Evolutionary conservation across 2,329 filamentous ascomycete species (phyloP), one percentile per base, ranked within the genome.

Genomic region (Thielaviopsis ethacetica): DNA sequence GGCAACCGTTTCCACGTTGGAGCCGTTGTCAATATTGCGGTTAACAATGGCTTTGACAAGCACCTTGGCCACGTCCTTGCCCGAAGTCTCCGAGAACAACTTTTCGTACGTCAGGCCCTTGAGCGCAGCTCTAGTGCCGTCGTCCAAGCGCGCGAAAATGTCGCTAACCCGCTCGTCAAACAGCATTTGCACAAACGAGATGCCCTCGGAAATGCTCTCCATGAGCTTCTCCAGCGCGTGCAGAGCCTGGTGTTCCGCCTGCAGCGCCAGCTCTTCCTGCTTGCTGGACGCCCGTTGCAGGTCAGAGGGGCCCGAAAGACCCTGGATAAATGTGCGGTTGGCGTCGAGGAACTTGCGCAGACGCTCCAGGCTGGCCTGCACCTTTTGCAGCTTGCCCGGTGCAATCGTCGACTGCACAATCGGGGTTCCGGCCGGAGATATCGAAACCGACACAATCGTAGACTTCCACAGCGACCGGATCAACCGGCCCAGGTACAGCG

Each of bases 11-110:
- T 98, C 94, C 21, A 98, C 91, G 63, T 97, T 98, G 4, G 91
- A 91, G 10, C 94, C 93, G 66, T 89, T 95, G 60, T 91, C 87
- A 65, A 98, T 98, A 69, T 95, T 98, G 66, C 91, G 84, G 70
- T 97, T 97, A 58, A 98, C 93, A 66, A 98, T 97, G 0, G 91
- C 90, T 70, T 97, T 98, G 59, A 98, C 93, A 1, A 98, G 77
- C 59, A 95, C 81, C 70, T 95, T 96, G 2, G 91, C 94, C 24
- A 97, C 80, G 12, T 95, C 89, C 65, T 89, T 89, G 34, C 93
- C 93, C 19, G 83, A 78, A 5, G 78, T 72, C 50, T 85, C 83
- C 3, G 88, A 87, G 69, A 98, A 97, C 0, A 98, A 80, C 53
- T 82, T 80, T 69, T 97, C 89, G 67, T 88, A 98, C 0, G 89